phyloP scores from a whole-genome alignment of 139 green algal species.

The Raphidocelis subcapitata region DNA sequence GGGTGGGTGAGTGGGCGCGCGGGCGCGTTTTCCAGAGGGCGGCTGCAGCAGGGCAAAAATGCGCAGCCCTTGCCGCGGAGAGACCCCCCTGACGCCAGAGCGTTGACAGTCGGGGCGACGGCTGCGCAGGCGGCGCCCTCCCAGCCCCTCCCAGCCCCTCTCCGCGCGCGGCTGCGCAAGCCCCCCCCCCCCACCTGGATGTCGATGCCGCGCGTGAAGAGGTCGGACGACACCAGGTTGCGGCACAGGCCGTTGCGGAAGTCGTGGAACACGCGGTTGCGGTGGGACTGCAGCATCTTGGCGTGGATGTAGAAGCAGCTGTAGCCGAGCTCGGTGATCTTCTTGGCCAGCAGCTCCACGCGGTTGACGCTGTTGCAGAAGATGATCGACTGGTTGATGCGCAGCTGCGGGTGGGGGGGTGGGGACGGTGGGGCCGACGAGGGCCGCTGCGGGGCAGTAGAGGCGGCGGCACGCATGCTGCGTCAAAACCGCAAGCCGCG shows the following conservation, averaged over 20 bases:
- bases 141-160: too few relatives aligned
- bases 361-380: slow-evolving; percentile 99
- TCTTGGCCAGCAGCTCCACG: slow-evolving; percentile 99
- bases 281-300: slow-evolving; percentile 99
- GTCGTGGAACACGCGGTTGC: slow-evolving; percentile 99
- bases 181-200: slow-evolving; percentile 87
- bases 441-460: too few relatives aligned
- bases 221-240: slow-evolving; percentile 97
- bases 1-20: too few relatives aligned
- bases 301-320: slow-evolving; percentile 99
- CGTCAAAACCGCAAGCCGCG: too few relatives aligned
- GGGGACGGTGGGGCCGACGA: slow-evolving; percentile 4
- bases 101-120: too few relatives aligned
- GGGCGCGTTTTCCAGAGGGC: too few relatives aligned
- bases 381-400: slow-evolving; percentile 99
- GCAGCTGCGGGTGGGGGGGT: slow-evolving; percentile 76
- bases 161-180: too few relatives aligned
- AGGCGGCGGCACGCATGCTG: too few relatives aligned
- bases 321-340: slow-evolving; percentile 99
- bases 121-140: too few relatives aligned
- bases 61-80: too few relatives aligned
- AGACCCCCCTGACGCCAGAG: too few relatives aligned
- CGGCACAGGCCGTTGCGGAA: slow-evolving; percentile 97
- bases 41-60: too few relatives aligned
- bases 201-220: slow-evolving; percentile 98